phyloP scores from a whole-genome alignment of 805 yeast species.

The Candida ficus region DNA sequence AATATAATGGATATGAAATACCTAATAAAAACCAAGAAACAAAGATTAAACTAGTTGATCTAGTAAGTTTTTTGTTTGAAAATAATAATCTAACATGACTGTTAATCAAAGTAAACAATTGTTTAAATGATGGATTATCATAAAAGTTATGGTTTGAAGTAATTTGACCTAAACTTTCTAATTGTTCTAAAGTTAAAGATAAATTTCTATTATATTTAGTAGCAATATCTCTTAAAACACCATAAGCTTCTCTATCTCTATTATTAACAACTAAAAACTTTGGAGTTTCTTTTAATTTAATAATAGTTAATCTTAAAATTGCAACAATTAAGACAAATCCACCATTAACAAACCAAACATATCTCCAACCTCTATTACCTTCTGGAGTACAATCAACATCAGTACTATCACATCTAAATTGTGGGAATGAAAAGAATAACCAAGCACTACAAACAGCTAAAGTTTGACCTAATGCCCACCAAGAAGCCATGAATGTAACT shows the following conservation, averaged over 20 bases:
- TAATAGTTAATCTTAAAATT: constrained; percentile 39
- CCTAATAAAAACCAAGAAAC: constrained; percentile 50
- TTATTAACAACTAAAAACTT: constrained; percentile 45
- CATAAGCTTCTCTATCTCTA: constrained; percentile 43
- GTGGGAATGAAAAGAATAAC: constrained; percentile 41
- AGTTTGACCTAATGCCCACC: constrained; percentile 57
- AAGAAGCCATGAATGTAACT: constrained; percentile 44
- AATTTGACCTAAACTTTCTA: constrained; percentile 39
- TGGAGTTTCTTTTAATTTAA: constrained; percentile 46
- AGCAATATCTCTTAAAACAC: constrained; percentile 40
- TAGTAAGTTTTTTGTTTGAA: constrained; percentile 33
- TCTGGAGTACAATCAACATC: constrained; percentile 35
- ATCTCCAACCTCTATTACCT: constrained; percentile 53
- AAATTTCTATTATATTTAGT: constrained; percentile 35
- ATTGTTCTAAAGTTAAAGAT: constrained; percentile 40
- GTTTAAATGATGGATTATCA: constrained; percentile 23
- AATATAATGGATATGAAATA: constrained; percentile 46
- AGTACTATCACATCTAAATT: constrained; percentile 39
- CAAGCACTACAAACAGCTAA: constrained; percentile 43
- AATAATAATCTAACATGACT: constrained; percentile 40
- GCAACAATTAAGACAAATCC: constrained; percentile 43
- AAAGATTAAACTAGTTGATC: constrained; percentile 36
- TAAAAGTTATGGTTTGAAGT: constrained; percentile 24
- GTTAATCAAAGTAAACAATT: constrained; percentile 26
- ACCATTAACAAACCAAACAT: constrained; percentile 46